Evolutionary conservation across 2,329 filamentous ascomycete species (phyloP).

Genomic region (Penicillium polonicum): DNA sequence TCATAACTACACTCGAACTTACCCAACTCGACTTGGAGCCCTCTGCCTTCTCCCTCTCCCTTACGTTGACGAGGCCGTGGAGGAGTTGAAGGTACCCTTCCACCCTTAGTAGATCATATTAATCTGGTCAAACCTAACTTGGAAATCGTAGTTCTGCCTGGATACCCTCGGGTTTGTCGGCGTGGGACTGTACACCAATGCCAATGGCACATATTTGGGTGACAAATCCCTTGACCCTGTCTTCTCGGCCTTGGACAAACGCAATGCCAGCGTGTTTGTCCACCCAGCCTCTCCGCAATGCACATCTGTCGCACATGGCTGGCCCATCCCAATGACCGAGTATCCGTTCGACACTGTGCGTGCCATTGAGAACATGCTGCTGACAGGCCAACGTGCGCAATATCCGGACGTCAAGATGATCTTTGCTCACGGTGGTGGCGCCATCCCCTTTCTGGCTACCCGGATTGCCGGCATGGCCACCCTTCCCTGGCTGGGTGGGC

Average conservation of each 20-base stretch:
- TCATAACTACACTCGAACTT: constrained; percentile 1
- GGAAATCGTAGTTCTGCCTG: neutral
- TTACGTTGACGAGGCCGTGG: constrained; percentile 1
- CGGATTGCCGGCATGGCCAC: constrained; percentile 23
- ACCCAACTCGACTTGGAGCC: constrained; percentile 9
- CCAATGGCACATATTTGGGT: constrained; percentile 6
- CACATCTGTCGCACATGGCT: constrained; percentile 8
- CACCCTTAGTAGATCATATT: neutral
- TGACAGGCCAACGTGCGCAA: constrained; percentile 17
- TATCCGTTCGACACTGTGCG: constrained; percentile 29
- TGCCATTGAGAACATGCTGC: constrained; percentile 25
- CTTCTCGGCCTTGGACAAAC: neutral
- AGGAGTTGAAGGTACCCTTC: constrained; percentile 2
- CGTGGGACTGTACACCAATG: constrained; percentile 9
- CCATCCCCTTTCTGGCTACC: constrained; percentile 23
- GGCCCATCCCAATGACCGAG: constrained; percentile 23
- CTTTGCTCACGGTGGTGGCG: constrained; percentile 26
- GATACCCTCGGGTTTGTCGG: constrained; percentile 3
- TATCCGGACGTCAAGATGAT: constrained; percentile 26
- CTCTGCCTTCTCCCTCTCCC: constrained; percentile 13
- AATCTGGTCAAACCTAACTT: neutral
- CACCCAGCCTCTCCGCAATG: constrained; percentile 9
- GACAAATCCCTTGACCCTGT: constrained; percentile 1
- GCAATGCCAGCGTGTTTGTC: constrained; percentile 7
- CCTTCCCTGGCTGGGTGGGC: constrained; percentile 18